Conservation (phyloP, 1,284 basidiomycete species). For the Apiotrichum domesticum region DNA sequence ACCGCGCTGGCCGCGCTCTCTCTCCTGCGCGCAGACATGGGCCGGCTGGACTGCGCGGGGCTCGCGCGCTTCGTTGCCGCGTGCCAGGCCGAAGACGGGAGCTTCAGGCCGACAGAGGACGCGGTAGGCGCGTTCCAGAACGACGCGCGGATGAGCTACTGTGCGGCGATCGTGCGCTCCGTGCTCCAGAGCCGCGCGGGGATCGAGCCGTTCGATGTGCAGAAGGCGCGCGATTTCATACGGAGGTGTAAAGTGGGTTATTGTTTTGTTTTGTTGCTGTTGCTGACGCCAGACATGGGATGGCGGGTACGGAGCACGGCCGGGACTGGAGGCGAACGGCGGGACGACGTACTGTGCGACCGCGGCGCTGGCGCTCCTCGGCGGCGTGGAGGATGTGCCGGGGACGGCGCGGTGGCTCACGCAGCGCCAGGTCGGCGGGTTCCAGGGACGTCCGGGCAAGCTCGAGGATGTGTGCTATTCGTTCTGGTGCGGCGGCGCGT, state of each 20-base stretch:
- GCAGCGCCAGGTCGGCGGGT: conserved; percentile 72
- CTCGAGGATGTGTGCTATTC: conserved; percentile 87
- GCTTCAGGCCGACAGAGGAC: conserved; percentile 65
- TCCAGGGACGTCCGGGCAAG: conserved; percentile 79
- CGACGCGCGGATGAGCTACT: conserved; percentile 68
- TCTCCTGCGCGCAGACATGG: conserved; percentile 74
- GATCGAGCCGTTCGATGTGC: conserved; percentile 53
- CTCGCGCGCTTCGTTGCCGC: conserved; percentile 58
- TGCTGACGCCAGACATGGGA: conserved; percentile 71
- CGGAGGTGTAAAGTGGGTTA: conserved; percentile 55
- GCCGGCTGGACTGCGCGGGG: conserved; percentile 59
- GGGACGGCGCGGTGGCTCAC: conserved; percentile 64
- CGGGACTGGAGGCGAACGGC: conserved; percentile 78
- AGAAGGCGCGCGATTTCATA: conserved; percentile 51
- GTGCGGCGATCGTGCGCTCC: conserved; percentile 56
- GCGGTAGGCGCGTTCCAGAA: conserved; percentile 35
- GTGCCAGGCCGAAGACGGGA: conserved; percentile 75
- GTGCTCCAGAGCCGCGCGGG: conserved; percentile 60
- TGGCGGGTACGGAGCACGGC: conserved; percentile 81
- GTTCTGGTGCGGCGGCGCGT: conserved; percentile 81
- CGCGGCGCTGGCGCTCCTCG: conserved; percentile 62
- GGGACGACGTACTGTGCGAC: conserved; percentile 90
- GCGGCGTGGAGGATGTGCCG: background rate
- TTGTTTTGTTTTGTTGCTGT: background rate
- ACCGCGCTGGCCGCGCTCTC: conserved; percentile 73